A percentile compares a stretch with the other conserved stretches of the same genome.
phyloP scores from a whole-genome alignment of 805 yeast genomes.

The Ogataea neopini region DNA sequence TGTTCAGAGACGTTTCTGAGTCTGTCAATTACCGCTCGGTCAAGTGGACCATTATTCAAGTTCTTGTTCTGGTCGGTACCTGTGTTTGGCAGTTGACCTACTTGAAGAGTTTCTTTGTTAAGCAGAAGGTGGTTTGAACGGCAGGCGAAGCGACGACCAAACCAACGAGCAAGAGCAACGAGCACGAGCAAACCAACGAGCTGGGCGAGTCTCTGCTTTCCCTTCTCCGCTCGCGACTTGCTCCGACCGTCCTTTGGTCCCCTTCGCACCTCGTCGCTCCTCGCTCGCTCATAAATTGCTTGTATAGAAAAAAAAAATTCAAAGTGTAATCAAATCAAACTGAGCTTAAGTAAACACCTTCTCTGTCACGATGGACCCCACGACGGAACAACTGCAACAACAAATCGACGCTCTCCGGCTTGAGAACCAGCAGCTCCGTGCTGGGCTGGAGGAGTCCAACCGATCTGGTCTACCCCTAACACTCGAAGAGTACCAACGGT shows the following conservation, averaged over 20 bases:
- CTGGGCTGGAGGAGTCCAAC: neutral
- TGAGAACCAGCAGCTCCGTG: constrained; percentile 12
- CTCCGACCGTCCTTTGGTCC: too few relatives aligned
- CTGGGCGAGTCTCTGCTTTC: too few relatives aligned
- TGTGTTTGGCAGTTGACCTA: constrained; percentile 76
- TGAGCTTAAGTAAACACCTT: too few relatives aligned
- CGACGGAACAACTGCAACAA: constrained; percentile 20
- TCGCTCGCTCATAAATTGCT: too few relatives aligned
- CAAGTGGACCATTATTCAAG: constrained; percentile 71
- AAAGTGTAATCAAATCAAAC: neutral
- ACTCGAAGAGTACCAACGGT: constrained; percentile 74
- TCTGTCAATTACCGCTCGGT: constrained; percentile 67
- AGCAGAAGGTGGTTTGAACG: constrained; percentile 76
- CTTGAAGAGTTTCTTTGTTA: constrained; percentile 73
- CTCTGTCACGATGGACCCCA: constrained; percentile 31
- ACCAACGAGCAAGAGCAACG: too few relatives aligned
- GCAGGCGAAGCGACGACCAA: too few relatives aligned
- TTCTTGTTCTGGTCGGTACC: constrained; percentile 61
- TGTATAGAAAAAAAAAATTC: constrained; percentile 1
- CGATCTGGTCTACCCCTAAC: constrained; percentile 1
- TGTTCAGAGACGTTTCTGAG: constrained; percentile 72
- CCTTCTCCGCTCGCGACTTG: too few relatives aligned
- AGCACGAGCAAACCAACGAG: too few relatives aligned
- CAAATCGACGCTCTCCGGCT: constrained; percentile 28
- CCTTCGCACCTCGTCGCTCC: too few relatives aligned